Conservation (phyloP, 805 yeast species). For the Metschnikowia peoriensis region DNA sequence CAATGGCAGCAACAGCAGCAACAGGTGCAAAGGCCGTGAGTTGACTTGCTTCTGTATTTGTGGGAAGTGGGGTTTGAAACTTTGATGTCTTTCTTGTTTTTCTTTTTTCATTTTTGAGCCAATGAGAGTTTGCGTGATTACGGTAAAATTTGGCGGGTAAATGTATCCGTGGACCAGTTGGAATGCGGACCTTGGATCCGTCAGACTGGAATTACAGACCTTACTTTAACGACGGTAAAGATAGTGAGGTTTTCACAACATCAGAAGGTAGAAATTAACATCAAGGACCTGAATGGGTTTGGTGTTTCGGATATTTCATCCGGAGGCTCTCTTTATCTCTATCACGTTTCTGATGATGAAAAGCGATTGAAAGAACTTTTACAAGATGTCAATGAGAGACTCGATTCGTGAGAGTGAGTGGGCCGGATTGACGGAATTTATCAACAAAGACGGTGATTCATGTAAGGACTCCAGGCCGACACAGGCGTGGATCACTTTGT, state of each 20-base stretch:
- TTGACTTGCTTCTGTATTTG: too few species aligned
- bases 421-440: constrained; percentile 92
- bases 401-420: constrained; percentile 76
- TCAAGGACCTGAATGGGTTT: constrained; percentile 99
- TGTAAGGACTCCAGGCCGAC: constrained; percentile 91
- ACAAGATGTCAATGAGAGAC: constrained; percentile 57
- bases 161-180: constrained; percentile 81
- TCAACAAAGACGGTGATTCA: constrained; percentile 79
- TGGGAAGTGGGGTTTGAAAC: not conserved
- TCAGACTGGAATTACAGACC: constrained; percentile 91
- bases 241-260: constrained; percentile 83
- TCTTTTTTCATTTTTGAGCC: not conserved
- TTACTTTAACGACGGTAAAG: constrained; percentile 76
- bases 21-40: constrained; percentile 7
- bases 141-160: constrained; percentile 68
- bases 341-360: constrained; percentile 39
- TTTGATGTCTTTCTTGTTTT: too few species aligned
- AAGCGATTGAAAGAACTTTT: constrained; percentile 51
- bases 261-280: constrained; percentile 95
- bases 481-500: constrained; percentile 94
- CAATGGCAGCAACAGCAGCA: constrained; percentile 21
- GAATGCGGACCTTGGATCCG: constrained; percentile 91
- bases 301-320: constrained; percentile 85
- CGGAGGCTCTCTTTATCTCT: constrained; percentile 68
- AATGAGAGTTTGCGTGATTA: too few species aligned